Base-by-base conservation (phyloP, 768 basidiomycete genomes). In the Cystofilobasidium macerans region DNA sequence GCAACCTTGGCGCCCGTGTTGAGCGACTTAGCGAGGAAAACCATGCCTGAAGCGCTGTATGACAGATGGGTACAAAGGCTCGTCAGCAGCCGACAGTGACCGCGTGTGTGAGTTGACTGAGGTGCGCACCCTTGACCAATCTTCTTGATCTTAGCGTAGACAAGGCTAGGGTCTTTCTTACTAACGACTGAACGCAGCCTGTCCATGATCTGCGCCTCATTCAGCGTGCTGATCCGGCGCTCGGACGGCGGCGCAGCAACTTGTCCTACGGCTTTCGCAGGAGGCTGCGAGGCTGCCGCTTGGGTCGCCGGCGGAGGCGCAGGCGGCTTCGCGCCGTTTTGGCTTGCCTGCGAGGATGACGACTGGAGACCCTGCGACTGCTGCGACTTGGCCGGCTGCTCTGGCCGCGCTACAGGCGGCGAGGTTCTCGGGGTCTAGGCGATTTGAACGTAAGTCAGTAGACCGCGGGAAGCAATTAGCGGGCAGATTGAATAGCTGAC, bases 61-160 rank as follows among this genome's bases (percentile, higher is more conserved):
- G 5, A 67, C 65, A 69, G 24, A 32, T 6, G 42, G 57, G 36
- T 35, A 32, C 51, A 69, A 22, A 32, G 33, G 61, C 59, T 75
- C 33, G 48, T 38, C 30, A 47, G 51, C 16, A 47, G n/a, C 51
- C 7, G 2, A 64, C 24, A 3, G 9, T 22, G 13, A 24, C 20
- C 9, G 38, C 9, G 38, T 8, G 38, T 8, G 9, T 40, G 9
- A 51, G 68, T 71, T 48, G 24, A 26, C 14, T 12, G 9, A 42
- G 26, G 33, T 24, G 81, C 89, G 76, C 75, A 95, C 91, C 92
- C 94, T 76, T 99, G 94, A 38, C 94, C 94, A 68, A 99, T 90
- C 79, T 98, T 99, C 80, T 89, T 92, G 76, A 97, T 95, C 81
- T 95, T 97, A 72, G 86, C 88, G 77, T 97, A 99, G 24, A 94